phyloP scores from a whole-genome alignment of 176 grass and related monocot genomes.

The Saccharum spontaneum region DNA sequence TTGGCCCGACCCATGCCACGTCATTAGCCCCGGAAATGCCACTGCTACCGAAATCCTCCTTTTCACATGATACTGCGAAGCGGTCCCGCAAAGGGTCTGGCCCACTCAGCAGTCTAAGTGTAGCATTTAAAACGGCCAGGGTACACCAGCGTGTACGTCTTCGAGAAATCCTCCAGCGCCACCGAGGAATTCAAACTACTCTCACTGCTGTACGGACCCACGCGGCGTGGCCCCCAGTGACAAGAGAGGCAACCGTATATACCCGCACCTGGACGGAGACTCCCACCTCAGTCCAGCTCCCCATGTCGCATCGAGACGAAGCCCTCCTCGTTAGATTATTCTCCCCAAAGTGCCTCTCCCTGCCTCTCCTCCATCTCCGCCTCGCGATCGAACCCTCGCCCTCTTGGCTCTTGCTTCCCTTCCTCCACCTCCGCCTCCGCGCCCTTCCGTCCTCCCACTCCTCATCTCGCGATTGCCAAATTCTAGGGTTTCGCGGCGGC shows the following conservation, averaged over 20 bases:
- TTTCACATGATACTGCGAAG: background rate
- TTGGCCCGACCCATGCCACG: conserved; percentile 24
- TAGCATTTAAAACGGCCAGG: conserved; percentile 16
- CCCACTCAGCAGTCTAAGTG: accelerated
- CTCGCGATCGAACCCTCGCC: conserved; percentile 60
- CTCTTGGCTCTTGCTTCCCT: background rate
- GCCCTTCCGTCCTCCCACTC: conserved; percentile 21
- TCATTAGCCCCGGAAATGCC: background rate
- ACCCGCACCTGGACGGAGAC: conserved; percentile 32
- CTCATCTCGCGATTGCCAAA: conserved; percentile 51
- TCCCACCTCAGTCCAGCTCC: conserved; percentile 34
- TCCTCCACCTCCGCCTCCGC: conserved; percentile 15
- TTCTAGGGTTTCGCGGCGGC: conserved; percentile 44
- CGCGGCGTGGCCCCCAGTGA: accelerated
- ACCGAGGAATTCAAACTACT: accelerated
- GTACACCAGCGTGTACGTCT: background rate
- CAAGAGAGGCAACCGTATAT: conserved; percentile 23
- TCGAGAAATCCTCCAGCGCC: background rate
- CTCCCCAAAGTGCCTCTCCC: conserved; percentile 47
- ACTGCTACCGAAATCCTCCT: background rate
- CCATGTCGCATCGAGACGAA: conserved; percentile 60
- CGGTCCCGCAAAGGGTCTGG: accelerated
- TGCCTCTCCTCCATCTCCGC: conserved; percentile 29
- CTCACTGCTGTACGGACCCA: accelerated
- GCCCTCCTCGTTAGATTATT: conserved; percentile 39